phyloP scores from a whole-genome alignment of 2,329 filamentous ascomycete species.

The Colletotrichum plurivorum region DNA sequence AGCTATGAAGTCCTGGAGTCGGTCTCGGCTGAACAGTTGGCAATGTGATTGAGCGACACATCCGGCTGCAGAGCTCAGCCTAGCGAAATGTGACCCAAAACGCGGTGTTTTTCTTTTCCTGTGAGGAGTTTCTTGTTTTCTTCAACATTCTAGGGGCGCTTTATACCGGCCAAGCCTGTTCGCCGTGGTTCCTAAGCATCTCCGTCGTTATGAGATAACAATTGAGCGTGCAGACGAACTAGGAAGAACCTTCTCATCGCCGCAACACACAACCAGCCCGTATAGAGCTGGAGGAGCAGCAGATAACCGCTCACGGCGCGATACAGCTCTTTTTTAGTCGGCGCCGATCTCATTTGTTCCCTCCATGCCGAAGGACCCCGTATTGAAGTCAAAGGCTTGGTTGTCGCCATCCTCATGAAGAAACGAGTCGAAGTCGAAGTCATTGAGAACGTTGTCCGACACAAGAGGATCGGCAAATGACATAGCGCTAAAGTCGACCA shows the following conservation, averaged over 20 bases:
- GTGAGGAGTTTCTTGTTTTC: too few relatives aligned
- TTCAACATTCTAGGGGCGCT: too few relatives aligned
- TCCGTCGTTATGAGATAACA: too few relatives aligned
- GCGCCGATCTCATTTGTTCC: conserved; percentile 69
- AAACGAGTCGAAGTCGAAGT: conserved; percentile 79
- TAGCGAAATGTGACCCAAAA: too few relatives aligned
- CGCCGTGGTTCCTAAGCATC: too few relatives aligned
- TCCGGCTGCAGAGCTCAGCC: too few relatives aligned
- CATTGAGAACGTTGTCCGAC: conserved; percentile 71
- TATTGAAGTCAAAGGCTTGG: conserved; percentile 68
- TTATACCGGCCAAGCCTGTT: too few relatives aligned
- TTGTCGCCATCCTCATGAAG: conserved; percentile 68
- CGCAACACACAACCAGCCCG: conserved; percentile 25
- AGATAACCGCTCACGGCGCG: not conserved
- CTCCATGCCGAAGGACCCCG: conserved; percentile 68
- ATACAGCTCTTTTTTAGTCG: conserved; percentile 56
- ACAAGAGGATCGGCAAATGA: conserved; percentile 70
- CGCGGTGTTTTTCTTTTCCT: too few relatives aligned
- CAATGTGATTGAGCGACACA: too few relatives aligned
- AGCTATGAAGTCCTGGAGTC: too few relatives aligned
- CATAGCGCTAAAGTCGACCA: conserved; percentile 65
- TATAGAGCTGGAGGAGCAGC: conserved; percentile 3
- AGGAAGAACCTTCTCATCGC: not conserved
- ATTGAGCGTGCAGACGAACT: too few relatives aligned
- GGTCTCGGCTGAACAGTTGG: too few relatives aligned